Evolutionary conservation across 2,329 filamentous ascomycete species (phyloP).

Genomic region (Cercospora sp.): DNA sequence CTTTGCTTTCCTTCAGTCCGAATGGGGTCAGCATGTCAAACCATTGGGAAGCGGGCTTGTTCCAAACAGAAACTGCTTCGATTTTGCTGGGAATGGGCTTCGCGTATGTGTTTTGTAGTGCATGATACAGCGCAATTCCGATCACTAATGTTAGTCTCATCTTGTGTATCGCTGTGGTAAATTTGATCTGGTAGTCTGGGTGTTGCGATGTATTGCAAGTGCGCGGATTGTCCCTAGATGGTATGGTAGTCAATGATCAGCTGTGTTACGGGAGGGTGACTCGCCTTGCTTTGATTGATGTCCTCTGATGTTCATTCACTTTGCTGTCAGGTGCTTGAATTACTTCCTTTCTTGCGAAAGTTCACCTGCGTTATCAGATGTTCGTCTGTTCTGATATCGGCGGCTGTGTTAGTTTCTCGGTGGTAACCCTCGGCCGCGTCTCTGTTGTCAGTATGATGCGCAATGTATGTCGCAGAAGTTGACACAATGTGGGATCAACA

Average conservation of each 20-base stretch:
- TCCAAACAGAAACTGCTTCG: neutral
- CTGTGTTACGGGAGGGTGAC: neutral
- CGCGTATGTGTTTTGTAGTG: neutral
- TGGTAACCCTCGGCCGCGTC: neutral
- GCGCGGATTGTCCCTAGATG: neutral
- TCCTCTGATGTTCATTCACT: neutral
- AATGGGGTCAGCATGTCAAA: constrained; percentile 1
- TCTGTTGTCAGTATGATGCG: neutral
- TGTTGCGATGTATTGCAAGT: neutral
- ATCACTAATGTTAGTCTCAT: neutral
- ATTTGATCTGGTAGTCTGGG: neutral
- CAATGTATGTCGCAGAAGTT: neutral
- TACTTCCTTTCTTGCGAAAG: too few relatives aligned
- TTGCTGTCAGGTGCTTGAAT: neutral
- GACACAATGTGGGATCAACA: neutral
- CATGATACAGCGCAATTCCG: neutral
- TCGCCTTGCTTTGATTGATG: neutral
- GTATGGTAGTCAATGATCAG: neutral
- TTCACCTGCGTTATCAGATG: neutral
- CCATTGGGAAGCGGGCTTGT: neutral
- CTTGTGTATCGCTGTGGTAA: neutral
- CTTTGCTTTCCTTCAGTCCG: neutral
- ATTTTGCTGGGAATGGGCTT: neutral
- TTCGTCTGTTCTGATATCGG: neutral
- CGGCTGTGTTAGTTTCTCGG: neutral